Percentiles rank a stretch among this genome's conserved stretches.
Evolutionary conservation across 2,329 filamentous ascomycete species (phyloP).

Genomic region (Calonectria pteridis): DNA sequence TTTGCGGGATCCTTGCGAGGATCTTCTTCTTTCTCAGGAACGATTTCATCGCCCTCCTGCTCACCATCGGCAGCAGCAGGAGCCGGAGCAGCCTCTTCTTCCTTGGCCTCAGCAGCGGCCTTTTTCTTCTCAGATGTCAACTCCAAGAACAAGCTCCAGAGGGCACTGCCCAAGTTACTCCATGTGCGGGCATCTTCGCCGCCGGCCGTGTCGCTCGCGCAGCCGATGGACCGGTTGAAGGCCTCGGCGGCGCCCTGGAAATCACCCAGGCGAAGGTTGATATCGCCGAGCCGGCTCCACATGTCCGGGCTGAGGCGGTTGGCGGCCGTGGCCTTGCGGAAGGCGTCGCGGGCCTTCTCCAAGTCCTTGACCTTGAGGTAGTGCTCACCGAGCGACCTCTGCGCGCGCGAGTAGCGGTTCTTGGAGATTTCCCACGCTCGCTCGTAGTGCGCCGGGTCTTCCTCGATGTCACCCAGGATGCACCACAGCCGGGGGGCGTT

Average conservation of each 20-base stretch:
- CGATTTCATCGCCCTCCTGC: constrained; percentile 46
- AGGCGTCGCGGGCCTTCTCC: constrained; percentile 79
- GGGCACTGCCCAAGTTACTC: constrained; percentile 91
- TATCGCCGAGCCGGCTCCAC: constrained; percentile 93
- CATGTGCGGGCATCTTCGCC: constrained; percentile 92
- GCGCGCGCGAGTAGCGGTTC: constrained; percentile 84
- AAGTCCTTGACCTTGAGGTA: constrained; percentile 77
- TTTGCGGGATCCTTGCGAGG: constrained; percentile 64
- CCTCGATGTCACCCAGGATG: constrained; percentile 91
- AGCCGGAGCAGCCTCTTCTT: constrained; percentile 34
- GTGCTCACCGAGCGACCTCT: constrained; percentile 86
- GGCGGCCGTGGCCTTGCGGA: constrained; percentile 79
- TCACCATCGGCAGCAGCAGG: constrained; percentile 37
- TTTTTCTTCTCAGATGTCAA: constrained; percentile 54
- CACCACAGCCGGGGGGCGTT: constrained; percentile 92
- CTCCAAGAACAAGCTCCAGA: constrained; percentile 77
- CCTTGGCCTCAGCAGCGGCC: constrained; percentile 30
- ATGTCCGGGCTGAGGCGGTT: constrained; percentile 86
- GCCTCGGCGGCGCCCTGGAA: constrained; percentile 86
- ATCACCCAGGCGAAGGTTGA: constrained; percentile 80
- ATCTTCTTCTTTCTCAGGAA: constrained; percentile 42
- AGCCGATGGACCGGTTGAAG: constrained; percentile 84
- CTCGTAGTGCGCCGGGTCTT: constrained; percentile 80
- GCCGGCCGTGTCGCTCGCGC: constrained; percentile 71
- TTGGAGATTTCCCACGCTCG: constrained; percentile 90